Evolutionary conservation across 352 stramenopile species (phyloP).

Genomic region (Phytophthora foliorum): DNA sequence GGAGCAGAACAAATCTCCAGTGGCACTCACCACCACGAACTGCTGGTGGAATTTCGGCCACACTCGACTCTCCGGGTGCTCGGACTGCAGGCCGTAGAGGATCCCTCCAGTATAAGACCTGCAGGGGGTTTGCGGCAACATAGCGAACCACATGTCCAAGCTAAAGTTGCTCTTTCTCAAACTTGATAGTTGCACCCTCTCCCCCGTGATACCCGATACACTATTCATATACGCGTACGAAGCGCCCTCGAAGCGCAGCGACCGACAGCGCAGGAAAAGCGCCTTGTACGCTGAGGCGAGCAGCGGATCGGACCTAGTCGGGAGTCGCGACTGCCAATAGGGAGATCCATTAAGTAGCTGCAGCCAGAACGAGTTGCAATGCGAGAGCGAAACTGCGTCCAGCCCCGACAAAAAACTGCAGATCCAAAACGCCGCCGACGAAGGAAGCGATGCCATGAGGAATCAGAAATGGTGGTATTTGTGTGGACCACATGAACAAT

Average conservation of each 20-base stretch:
- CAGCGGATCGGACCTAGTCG: neutral
- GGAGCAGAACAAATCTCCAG: conserved; percentile 42
- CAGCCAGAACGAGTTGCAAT: conserved; percentile 20
- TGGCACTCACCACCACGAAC: conserved; percentile 36
- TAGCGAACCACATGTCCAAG: conserved; percentile 38
- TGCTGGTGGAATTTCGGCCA: conserved; percentile 47
- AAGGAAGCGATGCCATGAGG: neutral
- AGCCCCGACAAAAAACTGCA: conserved; percentile 24
- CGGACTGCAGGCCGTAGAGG: conserved; percentile 40
- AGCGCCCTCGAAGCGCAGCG: conserved; percentile 5
- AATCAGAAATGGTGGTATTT: neutral
- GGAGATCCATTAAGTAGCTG: neutral
- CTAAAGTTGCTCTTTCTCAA: conserved; percentile 14
- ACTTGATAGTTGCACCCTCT: conserved; percentile 3
- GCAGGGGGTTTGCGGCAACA: conserved; percentile 22
- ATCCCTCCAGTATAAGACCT: conserved; percentile 30
- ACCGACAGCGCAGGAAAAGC: conserved; percentile 10
- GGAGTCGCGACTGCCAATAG: conserved; percentile 11
- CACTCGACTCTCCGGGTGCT: conserved; percentile 10
- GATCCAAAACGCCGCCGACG: neutral
- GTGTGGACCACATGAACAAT: neutral
- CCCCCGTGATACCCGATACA: conserved; percentile 2
- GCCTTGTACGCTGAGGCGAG: conserved; percentile 7
- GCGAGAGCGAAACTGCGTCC: conserved; percentile 27
- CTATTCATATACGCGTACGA: neutral